phyloP scores from a whole-genome alignment of 1,284 basidiomycete genomes.

The Stygiomarasmius scandens region DNA sequence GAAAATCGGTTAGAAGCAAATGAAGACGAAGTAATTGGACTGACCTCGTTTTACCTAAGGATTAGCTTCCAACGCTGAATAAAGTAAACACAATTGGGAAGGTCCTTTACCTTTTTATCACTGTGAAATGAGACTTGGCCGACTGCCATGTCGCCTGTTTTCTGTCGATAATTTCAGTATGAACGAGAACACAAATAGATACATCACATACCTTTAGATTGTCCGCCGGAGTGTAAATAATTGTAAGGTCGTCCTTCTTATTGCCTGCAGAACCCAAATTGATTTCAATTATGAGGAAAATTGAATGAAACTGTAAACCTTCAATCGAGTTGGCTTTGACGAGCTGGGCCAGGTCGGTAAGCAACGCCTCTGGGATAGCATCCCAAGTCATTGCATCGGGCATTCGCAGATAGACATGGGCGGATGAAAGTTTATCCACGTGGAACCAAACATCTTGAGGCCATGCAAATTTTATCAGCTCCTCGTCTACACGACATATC shows the following conservation, averaged over 20 bases:
- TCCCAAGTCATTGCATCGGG: constrained; percentile 85
- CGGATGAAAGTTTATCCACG: constrained; percentile 90
- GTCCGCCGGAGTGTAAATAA: constrained; percentile 92
- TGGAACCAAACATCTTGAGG: constrained; percentile 83
- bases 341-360: constrained; percentile 89
- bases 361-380: constrained; percentile 75
- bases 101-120: constrained; percentile 79
- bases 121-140: constrained; percentile 95
- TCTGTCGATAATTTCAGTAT: constrained; percentile 47
- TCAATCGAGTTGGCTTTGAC: constrained; percentile 99
- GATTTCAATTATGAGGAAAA: not conserved
- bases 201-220: constrained; percentile 76
- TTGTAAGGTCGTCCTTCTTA: constrained; percentile 91
- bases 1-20: not conserved
- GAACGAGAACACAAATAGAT: not conserved
- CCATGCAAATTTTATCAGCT: constrained; percentile 87
- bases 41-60: constrained; percentile 77
- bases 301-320: constrained; percentile 50
- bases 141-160: constrained; percentile 96
- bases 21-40: constrained; percentile 18
- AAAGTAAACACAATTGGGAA: no score
- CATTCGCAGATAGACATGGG: constrained; percentile 93
- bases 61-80: constrained; percentile 5
- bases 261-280: constrained; percentile 65
- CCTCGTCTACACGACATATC: not conserved